These are phyloP conservation scores for Pseudogymnoascus pannorum DNA, from an alignment of 2,329 filamentous ascomycete species.

Conservation along the genomic window DNA sequence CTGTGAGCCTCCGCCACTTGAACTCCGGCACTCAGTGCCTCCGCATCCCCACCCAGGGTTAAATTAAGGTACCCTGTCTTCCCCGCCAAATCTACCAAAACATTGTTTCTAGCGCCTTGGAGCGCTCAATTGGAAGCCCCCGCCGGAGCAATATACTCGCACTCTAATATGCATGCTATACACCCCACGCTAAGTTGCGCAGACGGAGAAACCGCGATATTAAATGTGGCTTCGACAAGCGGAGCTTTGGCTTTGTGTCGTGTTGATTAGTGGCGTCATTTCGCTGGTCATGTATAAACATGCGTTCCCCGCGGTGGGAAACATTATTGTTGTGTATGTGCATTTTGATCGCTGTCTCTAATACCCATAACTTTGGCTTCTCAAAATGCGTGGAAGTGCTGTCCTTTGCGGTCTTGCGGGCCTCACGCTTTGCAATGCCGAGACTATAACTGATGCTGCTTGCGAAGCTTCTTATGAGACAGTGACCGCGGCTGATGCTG, in stretches of 20 bases:
- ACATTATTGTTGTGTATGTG: neutral
- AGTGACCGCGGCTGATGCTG: conserved; percentile 20
- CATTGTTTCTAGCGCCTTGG: conserved; percentile 1
- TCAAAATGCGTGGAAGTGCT: conserved; percentile 4
- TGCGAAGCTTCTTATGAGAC: conserved; percentile 20
- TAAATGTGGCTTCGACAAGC: neutral
- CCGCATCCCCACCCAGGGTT: neutral
- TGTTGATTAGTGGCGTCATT: neutral
- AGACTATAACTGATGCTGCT: neutral
- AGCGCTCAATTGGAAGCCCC: conserved; percentile 1
- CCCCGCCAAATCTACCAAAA: neutral
- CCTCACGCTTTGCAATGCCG: neutral
- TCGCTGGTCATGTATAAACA: neutral
- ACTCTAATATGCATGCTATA: neutral
- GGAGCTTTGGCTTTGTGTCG: neutral
- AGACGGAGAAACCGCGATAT: neutral
- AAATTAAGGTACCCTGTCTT: conserved; percentile 6
- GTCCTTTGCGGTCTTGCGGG: neutral
- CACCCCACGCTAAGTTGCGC: neutral
- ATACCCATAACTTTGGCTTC: neutral
- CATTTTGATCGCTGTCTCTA: neutral
- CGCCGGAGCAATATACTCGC: neutral
- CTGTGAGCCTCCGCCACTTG: neutral
- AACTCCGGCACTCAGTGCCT: neutral
- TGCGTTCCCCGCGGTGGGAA: neutral